These are phyloP conservation scores for Penicillium vulpinum DNA, from an alignment of 2,329 filamentous ascomycete genomes.

Conservation along the genomic window DNA sequence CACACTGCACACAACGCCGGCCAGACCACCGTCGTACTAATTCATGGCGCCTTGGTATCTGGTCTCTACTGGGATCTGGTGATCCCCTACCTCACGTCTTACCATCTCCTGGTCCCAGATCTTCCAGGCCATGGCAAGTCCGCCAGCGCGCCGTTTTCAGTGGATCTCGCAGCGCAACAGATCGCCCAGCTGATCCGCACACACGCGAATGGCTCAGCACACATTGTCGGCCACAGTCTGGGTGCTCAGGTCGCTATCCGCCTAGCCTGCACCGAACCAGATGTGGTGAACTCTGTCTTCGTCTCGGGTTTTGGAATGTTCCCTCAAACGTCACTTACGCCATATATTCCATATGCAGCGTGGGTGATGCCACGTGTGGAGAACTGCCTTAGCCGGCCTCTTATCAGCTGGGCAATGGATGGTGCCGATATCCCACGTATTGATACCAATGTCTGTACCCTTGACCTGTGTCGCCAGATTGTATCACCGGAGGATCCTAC, in stretches of 20 bases:
- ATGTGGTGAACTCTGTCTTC: conserved; percentile 7
- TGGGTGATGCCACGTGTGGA: conserved; percentile 7
- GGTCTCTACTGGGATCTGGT: conserved; percentile 13
- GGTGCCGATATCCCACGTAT: conserved; percentile 8
- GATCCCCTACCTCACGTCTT: conserved; percentile 7
- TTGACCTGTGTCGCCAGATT: conserved; percentile 8
- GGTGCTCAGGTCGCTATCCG: conserved; percentile 15
- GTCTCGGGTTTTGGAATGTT: conserved; percentile 8
- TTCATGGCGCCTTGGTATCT: conserved; percentile 16
- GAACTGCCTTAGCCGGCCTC: conserved; percentile 1
- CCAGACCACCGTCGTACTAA: conserved; percentile 12
- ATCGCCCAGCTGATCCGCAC: conserved; percentile 6
- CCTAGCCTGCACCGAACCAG: conserved; percentile 8
- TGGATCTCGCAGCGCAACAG: conserved; percentile 2
- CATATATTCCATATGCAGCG: conserved; percentile 8
- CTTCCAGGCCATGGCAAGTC: conserved; percentile 20
- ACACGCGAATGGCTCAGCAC: conserved; percentile 10
- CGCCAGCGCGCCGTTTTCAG: conserved; percentile 7
- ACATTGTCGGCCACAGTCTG: conserved; percentile 19
- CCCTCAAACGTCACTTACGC: conserved; percentile 2
- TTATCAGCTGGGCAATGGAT: conserved; percentile 12
- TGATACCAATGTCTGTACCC: conserved; percentile 1
- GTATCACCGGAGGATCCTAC: background rate
- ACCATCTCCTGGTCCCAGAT: conserved; percentile 18
- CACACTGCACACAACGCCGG: background rate